Evolutionary conservation across 1,284 basidiomycete genomes (phyloP).

Genomic region (Sporisorium iseilematis-ciliati): DNA sequence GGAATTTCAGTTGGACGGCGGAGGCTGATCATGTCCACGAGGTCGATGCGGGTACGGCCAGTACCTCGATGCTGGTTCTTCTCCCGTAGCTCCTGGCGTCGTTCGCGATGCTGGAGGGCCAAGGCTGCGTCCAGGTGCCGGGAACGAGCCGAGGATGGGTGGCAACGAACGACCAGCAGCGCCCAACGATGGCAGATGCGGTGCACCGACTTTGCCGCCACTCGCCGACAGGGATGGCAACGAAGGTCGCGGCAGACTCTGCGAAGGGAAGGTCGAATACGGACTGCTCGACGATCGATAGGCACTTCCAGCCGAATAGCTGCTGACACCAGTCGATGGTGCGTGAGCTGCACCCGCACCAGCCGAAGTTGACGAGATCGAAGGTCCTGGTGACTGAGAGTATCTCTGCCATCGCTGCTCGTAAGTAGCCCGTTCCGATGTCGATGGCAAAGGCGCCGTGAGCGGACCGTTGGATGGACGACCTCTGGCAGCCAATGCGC

Average conservation of each 20-base stretch:
- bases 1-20: constrained; percentile 10
- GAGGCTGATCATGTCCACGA: constrained; percentile 23
- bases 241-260: constrained; percentile 43
- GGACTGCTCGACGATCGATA: constrained; percentile 41
- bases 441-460: constrained; percentile 30
- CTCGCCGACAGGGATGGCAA: constrained; percentile 37
- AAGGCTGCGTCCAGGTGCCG: constrained; percentile 23
- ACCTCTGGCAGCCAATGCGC: constrained; percentile 19
- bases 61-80: constrained; percentile 26
- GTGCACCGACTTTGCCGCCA: constrained; percentile 26
- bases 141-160: constrained; percentile 46
- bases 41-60: constrained; percentile 45
- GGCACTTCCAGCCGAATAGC: constrained; percentile 37
- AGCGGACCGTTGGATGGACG: constrained; percentile 29
- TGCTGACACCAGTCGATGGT: constrained; percentile 4
- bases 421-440: constrained; percentile 26
- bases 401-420: constrained; percentile 46
- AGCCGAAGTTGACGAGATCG: constrained; percentile 11
- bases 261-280: constrained; percentile 49
- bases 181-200: constrained; percentile 38
- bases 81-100: constrained; percentile 12
- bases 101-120: constrained; percentile 13
- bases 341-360: constrained; percentile 11
- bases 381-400: constrained; percentile 40
- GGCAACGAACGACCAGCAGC: constrained; percentile 45